These are phyloP conservation scores for Globisporangium paroecandrum DNA, from an alignment of 352 stramenopile species.

Conservation along the genomic window DNA sequence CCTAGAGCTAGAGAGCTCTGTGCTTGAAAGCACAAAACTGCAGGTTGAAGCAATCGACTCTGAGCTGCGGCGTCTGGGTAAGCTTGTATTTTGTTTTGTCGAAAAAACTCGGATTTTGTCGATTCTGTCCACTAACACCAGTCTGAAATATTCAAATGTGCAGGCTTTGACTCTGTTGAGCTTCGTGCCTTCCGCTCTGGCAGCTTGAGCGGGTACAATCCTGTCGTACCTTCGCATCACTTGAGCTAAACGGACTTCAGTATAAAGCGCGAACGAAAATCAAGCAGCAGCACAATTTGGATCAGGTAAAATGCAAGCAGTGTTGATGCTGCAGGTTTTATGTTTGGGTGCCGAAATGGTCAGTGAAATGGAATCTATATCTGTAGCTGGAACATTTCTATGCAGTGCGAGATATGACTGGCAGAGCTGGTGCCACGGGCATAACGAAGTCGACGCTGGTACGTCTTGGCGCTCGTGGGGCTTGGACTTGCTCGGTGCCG, in stretches of 20 bases:
- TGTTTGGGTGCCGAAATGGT: not conserved
- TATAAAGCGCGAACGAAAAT: not conserved
- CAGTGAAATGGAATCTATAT: not conserved
- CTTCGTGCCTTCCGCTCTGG: constrained; percentile 57
- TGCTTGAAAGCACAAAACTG: constrained; percentile 25
- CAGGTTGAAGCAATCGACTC: constrained; percentile 30
- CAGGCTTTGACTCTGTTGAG: constrained; percentile 53
- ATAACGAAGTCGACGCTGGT: constrained; percentile 14
- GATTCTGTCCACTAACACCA: too few species aligned
- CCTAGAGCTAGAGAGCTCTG: constrained; percentile 40
- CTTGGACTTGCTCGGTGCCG: not conserved
- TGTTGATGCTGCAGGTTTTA: not conserved
- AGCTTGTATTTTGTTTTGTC: too few species aligned
- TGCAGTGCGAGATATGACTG: constrained; percentile 7
- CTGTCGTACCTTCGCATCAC: constrained; percentile 10
- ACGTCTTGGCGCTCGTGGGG: not conserved
- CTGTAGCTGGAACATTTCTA: not conserved
- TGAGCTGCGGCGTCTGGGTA: constrained; percentile 24
- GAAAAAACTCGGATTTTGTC: too few species aligned
- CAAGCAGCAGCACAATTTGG: not conserved
- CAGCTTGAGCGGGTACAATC: constrained; percentile 61
- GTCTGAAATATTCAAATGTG: not conserved
- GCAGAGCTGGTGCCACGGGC: not conserved
- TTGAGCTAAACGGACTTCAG: not conserved
- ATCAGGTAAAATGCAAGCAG: not conserved